Evolutionary conservation across 2,329 filamentous ascomycete genomes (phyloP), one percentile per base, ranked within the genome.

Genomic region (Pseudogymnoascus destructans): DNA sequence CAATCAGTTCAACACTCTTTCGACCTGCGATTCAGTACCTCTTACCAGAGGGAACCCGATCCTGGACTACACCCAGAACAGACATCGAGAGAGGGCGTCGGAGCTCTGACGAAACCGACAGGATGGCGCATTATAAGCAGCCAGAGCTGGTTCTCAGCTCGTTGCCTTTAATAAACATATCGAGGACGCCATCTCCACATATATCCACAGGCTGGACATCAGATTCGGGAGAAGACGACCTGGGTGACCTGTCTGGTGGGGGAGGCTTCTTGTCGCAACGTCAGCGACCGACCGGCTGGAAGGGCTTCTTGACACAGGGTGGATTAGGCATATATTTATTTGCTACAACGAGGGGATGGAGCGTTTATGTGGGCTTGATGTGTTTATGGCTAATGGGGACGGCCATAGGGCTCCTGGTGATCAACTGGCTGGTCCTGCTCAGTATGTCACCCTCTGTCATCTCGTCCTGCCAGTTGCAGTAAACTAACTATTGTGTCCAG

Each of bases 391-490:
- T 76, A 0, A 73, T 73, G 3, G 75, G 72, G 1, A 75, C 73
- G 60, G 68, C 71, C 8, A 77, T 77, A 61, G 74, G 73, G 3
- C 64, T 77, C 61, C 63, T 74, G 57, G 68, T 77, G 59, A 75
- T 77, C 74, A 77, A 78, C 62, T 69, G 75, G 58, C 77, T 78
- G 62, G 75, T 78, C 60, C 67, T 78, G 60, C 70, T 72, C 68
- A 77, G 71, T 69, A 68, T 58, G 69, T 69, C 66, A 60, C 63
- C 19, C 40, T 58, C 40, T 25, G 19, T 33, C 6, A 25, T 23
- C 56, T 23, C 19, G 4, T 27, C 25, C 32, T 57, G 21, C 10
- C 9, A 6, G 17, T n/a, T 49, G 10, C n/a, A 21, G 10, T 27
- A 56, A 56, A 15, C 38, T 57, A 46, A 42, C 36, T 11, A 17